Evolutionary conservation across 306 rosid genomes (phyloP), one percentile per base, ranked within the genome.

Genomic region (Lathyrus aphaca): DNA sequence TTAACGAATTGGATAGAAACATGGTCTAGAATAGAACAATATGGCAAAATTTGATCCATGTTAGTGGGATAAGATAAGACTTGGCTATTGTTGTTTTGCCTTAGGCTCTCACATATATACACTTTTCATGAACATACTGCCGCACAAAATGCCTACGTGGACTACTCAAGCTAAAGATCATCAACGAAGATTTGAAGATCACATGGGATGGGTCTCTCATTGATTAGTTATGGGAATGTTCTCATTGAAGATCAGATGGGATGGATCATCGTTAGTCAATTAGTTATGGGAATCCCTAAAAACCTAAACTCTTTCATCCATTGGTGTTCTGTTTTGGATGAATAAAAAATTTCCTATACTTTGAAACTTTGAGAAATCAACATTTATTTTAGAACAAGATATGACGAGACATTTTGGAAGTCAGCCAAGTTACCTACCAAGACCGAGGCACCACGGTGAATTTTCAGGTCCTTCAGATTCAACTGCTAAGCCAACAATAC

Each of bases 401-500:
- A 64, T 29, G 10, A 35, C 19, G 46, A 60, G 53, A 30, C 32
- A 66, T 49, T 64, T 69, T 45, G 43, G 57, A 74, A 80, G 74
- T 11, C 11, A 32, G 21, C 32, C 78, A 58, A 45, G 46, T 72
- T 58, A 84, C 96, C 38, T 79, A 94, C 98, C 98, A 71, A 94
- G 96, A 55, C 98, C 98, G 75, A 87, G 80, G 82, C 95, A 86
- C 88, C 86, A 87, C 35, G 94, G 87, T 68, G 83, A 78, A 38
- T 62, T 86, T 77, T 77, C 84, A 43, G 86, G 68, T 68, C 61
- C 84, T 73, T 80, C 83, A 75, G 87, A 76, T 83, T 89, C 82
- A 80, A 84, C 82, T 25, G 97, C 95, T 79, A 94, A 88, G 72
- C 96, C 98, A 69, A 90, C 97, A 64, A 88, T 87, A 66, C 85